A percentile compares a stretch with the other conserved stretches of the same genome.
phyloP scores from a whole-genome alignment of 495 filamentous ascomycete species.

The Annulohypoxylon bovei region DNA sequence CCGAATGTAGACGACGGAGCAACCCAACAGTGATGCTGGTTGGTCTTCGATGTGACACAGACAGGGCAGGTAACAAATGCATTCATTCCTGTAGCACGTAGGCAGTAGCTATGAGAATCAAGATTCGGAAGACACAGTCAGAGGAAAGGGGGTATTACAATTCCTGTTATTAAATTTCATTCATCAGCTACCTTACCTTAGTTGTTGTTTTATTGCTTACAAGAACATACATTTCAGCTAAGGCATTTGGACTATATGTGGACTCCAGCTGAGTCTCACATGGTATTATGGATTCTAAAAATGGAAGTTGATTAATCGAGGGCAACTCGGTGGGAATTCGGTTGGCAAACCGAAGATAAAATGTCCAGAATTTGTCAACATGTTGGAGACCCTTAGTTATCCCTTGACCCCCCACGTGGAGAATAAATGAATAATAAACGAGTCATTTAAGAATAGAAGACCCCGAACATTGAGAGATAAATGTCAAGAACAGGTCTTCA shows the following conservation, averaged over 20 bases:
- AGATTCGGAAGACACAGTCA: constrained; percentile 7
- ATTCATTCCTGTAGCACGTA: background rate
- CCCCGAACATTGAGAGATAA: constrained; percentile 7
- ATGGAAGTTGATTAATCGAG: constrained; percentile 30
- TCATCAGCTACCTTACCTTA: background rate
- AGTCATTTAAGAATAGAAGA: constrained; percentile 34
- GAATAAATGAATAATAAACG: constrained; percentile 25
- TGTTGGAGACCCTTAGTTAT: background rate
- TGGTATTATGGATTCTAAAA: constrained; percentile 37
- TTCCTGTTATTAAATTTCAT: background rate
- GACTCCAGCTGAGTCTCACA: constrained; percentile 11
- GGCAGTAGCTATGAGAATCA: background rate
- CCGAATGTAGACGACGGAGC: constrained; percentile 37
- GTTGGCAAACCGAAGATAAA: constrained; percentile 1
- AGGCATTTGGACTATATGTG: background rate
- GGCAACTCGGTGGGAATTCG: constrained; percentile 3
- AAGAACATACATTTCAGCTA: background rate
- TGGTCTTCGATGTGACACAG: constrained; percentile 29
- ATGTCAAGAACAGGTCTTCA: constrained; percentile 3
- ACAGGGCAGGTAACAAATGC: constrained; percentile 11
- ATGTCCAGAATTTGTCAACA: background rate
- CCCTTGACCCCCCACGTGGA: constrained; percentile 22
- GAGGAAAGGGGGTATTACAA: constrained; percentile 17
- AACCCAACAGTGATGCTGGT: constrained; percentile 13
- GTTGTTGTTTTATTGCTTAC: background rate